Conservation (phyloP, 345 rosid genomes). For the Dipteronia sinensis region DNA sequence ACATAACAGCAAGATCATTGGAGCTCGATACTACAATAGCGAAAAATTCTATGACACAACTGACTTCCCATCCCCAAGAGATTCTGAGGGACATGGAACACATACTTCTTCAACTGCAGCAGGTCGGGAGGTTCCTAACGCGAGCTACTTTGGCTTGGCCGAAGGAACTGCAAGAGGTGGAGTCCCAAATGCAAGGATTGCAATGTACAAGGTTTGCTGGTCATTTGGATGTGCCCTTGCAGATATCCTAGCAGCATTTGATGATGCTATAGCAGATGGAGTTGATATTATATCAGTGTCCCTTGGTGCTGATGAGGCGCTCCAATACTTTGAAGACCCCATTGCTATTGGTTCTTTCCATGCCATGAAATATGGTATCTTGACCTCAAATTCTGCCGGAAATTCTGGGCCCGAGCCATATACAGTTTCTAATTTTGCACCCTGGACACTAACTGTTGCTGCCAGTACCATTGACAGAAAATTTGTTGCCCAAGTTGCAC, state of each 20-base stretch:
- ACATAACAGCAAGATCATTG: constrained; percentile 23
- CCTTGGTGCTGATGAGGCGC: constrained; percentile 13
- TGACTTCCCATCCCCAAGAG: constrained; percentile 26
- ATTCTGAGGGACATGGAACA: constrained; percentile 33
- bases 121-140: constrained; percentile 15
- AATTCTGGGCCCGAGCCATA: constrained; percentile 23
- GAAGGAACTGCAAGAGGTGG: constrained; percentile 30
- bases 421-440: constrained; percentile 29
- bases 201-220: constrained; percentile 40
- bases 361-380: constrained; percentile 31
- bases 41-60: not conserved
- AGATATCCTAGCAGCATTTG: constrained; percentile 36
- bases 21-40: constrained; percentile 22
- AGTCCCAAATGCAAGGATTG: constrained; percentile 24
- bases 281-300: constrained; percentile 37
- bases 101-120: constrained; percentile 41
- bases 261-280: constrained; percentile 38
- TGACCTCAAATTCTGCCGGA: constrained; percentile 33
- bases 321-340: constrained; percentile 19
- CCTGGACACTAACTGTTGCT: constrained; percentile 36
- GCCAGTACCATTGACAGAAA: constrained; percentile 39
- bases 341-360: constrained; percentile 35
- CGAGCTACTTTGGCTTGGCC: constrained; percentile 26
- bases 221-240: constrained; percentile 28
- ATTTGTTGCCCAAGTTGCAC: constrained; percentile 29